These are phyloP conservation scores for Trametes cinnabarina DNA, from an alignment of 768 basidiomycete species.

Conservation along the genomic window DNA sequence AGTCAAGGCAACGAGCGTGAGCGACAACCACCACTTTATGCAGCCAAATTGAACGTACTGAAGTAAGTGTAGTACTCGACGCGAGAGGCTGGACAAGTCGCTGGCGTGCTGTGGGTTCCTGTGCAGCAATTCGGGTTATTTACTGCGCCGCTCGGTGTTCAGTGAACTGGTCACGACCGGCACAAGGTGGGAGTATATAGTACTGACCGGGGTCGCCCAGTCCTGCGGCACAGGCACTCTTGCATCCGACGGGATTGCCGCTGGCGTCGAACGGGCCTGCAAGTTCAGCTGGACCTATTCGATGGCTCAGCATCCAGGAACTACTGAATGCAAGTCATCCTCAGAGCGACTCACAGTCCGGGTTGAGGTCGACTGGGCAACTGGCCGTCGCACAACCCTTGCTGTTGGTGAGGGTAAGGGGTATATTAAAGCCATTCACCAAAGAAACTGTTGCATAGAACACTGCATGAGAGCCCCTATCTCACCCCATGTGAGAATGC, in stretches of 20 bases:
- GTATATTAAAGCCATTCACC: slow-evolving; percentile 35
- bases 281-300: slow-evolving; percentile 32
- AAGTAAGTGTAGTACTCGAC: slow-evolving; percentile 46
- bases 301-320: not conserved
- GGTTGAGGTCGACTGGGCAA: slow-evolving; percentile 38
- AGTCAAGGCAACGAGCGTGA: too few relatives aligned
- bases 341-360: slow-evolving; percentile 30
- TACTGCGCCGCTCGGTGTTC: slow-evolving; percentile 21
- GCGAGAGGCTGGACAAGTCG: slow-evolving; percentile 53
- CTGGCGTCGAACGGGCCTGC: slow-evolving; percentile 35
- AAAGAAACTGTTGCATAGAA: slow-evolving; percentile 24
- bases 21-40: too few relatives aligned
- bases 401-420: slow-evolving; percentile 33
- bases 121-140: slow-evolving; percentile 68
- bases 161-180: too few relatives aligned
- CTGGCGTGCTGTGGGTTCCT: slow-evolving; percentile 48
- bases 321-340: too few relatives aligned
- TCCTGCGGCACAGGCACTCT: slow-evolving; percentile 41
- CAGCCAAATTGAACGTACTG: slow-evolving; percentile 33
- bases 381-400: slow-evolving; percentile 32
- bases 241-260: slow-evolving; percentile 42
- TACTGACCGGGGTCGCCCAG: slow-evolving; percentile 34
- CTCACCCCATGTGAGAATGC: not conserved
- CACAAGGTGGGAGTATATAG: too few relatives aligned
- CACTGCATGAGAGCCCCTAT: not conserved